Conservation (phyloP, 768 basidiomycete species). For the Termitomyces sp. region DNA sequence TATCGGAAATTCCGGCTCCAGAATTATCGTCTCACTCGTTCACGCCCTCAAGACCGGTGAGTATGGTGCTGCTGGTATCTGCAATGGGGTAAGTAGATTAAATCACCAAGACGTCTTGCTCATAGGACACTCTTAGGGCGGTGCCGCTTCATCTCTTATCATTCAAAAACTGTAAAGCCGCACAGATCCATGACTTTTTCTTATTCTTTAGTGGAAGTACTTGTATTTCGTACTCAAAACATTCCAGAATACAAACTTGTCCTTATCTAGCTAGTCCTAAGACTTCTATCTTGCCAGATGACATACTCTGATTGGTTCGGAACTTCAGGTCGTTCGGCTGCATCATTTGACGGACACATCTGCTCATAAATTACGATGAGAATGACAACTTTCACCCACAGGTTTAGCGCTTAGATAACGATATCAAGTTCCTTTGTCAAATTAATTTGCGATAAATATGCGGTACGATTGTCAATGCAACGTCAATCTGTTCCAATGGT, state of each 20-base stretch:
- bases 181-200: conserved; percentile 28
- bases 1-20: conserved; percentile 92
- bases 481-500: not conserved
- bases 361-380: not conserved
- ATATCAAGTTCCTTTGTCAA: not conserved
- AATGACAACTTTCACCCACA: not conserved
- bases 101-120: not conserved
- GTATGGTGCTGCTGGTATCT: conserved; percentile 94
- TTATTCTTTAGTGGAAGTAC: conserved; percentile 6
- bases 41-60: conserved; percentile 90
- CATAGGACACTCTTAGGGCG: conserved; percentile 51
- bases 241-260: not conserved
- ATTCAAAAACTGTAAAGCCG: conserved; percentile 74
- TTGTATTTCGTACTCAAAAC: conserved; percentile 10
- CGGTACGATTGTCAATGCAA: not conserved
- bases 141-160: conserved; percentile 87
- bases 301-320: not conserved
- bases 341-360: not conserved
- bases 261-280: no score
- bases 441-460: not conserved
- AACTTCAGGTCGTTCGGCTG: not conserved
- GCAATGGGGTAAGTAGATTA: conserved; percentile 78
- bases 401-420: not conserved
- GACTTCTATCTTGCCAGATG: not conserved
- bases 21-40: conserved; percentile 89